Conservation (phyloP, 179 eudicot genomes). For the Gypsophila paniculata region DNA sequence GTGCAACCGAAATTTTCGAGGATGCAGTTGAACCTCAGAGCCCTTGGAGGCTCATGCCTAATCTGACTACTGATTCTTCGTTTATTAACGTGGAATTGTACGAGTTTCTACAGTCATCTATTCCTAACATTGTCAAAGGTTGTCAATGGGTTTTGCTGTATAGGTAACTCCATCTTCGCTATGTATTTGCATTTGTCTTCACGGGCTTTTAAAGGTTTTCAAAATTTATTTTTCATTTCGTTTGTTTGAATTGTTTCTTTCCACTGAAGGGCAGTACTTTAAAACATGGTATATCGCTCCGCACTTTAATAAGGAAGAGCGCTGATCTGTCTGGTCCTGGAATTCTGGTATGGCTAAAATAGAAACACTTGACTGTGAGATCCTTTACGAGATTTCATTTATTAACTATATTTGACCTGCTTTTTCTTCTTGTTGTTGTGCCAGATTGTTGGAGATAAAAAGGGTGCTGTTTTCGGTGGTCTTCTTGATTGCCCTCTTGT, state of each 20-base stretch:
- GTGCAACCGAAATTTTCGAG: constrained; percentile 51
- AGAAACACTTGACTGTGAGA: not conserved
- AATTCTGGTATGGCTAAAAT: constrained; percentile 13
- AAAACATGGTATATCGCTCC: constrained; percentile 21
- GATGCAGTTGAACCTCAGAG: constrained; percentile 50
- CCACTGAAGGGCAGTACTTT: constrained; percentile 25
- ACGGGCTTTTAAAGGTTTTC: constrained; percentile 20
- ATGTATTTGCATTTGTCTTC: constrained; percentile 8
- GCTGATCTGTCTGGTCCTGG: constrained; percentile 16
- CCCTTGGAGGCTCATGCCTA: constrained; percentile 48
- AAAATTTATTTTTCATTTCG: constrained; percentile 9
- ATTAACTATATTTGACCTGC: not conserved
- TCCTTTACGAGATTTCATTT: not conserved
- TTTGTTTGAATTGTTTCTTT: constrained; percentile 19
- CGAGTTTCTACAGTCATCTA: constrained; percentile 59
- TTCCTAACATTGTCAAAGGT: constrained; percentile 93
- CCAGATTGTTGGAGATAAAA: constrained; percentile 82
- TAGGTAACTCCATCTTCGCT: constrained; percentile 48
- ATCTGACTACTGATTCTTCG: constrained; percentile 62
- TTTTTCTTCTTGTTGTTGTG: constrained; percentile 4
- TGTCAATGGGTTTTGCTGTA: constrained; percentile 90
- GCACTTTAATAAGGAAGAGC: constrained; percentile 20
- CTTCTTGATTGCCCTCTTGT: constrained; percentile 72
- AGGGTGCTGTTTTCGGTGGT: constrained; percentile 95
- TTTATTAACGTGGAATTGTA: constrained; percentile 59